These are phyloP conservation scores for Pestalotiopsis sp. DNA, from an alignment of 2,329 filamentous ascomycete genomes.

Conservation along the genomic window DNA sequence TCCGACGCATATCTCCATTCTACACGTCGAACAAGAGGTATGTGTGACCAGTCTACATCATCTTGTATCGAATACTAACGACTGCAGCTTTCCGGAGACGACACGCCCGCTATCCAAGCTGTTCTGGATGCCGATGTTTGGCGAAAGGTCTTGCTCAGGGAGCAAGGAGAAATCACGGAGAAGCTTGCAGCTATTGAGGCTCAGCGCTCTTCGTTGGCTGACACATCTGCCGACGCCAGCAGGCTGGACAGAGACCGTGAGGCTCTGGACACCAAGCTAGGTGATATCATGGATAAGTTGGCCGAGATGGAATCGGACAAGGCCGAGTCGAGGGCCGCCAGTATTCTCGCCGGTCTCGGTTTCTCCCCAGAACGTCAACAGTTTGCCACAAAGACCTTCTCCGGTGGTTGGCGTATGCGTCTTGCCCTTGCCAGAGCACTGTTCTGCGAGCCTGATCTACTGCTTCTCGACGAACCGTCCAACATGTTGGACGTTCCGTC, in stretches of 20 bases:
- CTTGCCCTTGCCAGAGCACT: slow-evolving; percentile 90
- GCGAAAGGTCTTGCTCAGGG: slow-evolving; percentile 90
- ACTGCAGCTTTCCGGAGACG: slow-evolving; percentile 82
- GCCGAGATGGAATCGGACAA: slow-evolving; percentile 99
- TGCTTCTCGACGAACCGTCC: slow-evolving; percentile 97
- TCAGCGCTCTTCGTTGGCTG: slow-evolving; percentile 79
- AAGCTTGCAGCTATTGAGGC: slow-evolving; percentile 78
- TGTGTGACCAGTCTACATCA: slow-evolving; percentile 22
- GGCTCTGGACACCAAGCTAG: slow-evolving; percentile 85
- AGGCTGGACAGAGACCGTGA: slow-evolving; percentile 86
- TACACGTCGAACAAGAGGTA: slow-evolving; percentile 98
- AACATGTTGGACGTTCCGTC: slow-evolving; percentile 99
- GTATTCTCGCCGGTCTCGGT: slow-evolving; percentile 93
- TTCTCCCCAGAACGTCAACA: slow-evolving; percentile 94
- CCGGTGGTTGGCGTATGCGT: slow-evolving; percentile 99
- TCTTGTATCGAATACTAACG: slow-evolving; percentile 22
- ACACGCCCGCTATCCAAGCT: slow-evolving; percentile 91
- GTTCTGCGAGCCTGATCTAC: slow-evolving; percentile 95
- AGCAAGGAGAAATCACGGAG: slow-evolving; percentile 83
- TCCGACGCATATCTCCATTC: slow-evolving; percentile 96
- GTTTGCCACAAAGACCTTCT: slow-evolving; percentile 94
- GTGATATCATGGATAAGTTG: slow-evolving; percentile 88
- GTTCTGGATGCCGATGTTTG: slow-evolving; percentile 97
- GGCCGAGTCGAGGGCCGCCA: slow-evolving; percentile 91
- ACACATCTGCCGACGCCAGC: slow-evolving; percentile 87